phyloP scores from a whole-genome alignment of 2,329 filamentous ascomycete genomes.

The Aspergillus oerlinghausenensis region DNA sequence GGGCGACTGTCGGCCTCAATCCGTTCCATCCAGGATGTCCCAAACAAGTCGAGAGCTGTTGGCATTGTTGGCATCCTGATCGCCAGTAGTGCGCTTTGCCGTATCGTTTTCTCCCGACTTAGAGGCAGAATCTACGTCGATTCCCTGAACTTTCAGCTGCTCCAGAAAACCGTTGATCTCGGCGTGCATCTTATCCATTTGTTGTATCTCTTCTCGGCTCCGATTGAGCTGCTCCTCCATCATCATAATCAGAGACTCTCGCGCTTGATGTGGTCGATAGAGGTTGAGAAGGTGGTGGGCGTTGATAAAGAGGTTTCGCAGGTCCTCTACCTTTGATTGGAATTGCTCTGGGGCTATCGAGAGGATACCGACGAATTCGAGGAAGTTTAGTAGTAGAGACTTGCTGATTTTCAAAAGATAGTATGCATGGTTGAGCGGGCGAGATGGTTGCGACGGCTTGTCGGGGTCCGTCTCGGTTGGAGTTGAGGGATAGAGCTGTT shows the following conservation, averaged over 20 bases:
- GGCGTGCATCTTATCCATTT: conserved; percentile 68
- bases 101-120: conserved; percentile 3
- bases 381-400: conserved; percentile 79
- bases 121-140: conserved; percentile 13
- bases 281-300: conserved; percentile 91
- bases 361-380: conserved; percentile 74
- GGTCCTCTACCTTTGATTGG: conserved; percentile 67
- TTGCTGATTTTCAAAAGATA: conserved; percentile 76
- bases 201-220: conserved; percentile 70
- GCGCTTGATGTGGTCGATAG: conserved; percentile 86
- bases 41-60: conserved; percentile 35
- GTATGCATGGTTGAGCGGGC: conserved; percentile 48
- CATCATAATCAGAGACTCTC: conserved; percentile 79
- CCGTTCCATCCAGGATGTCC: conserved; percentile 35
- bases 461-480: conserved; percentile 50
- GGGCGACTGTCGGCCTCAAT: conserved; percentile 8
- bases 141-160: conserved; percentile 29
- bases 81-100: conserved; percentile 8
- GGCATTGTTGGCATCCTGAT: conserved; percentile 19
- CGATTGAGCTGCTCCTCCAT: conserved; percentile 80
- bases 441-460: conserved; percentile 37
- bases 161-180: conserved; percentile 51
- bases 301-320: conserved; percentile 81
- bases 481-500: conserved; percentile 60
- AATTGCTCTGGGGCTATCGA: conserved; percentile 63